Evolutionary conservation across 2,329 filamentous ascomycete genomes (phyloP).

Genomic region (Setomelanomma holmii): DNA sequence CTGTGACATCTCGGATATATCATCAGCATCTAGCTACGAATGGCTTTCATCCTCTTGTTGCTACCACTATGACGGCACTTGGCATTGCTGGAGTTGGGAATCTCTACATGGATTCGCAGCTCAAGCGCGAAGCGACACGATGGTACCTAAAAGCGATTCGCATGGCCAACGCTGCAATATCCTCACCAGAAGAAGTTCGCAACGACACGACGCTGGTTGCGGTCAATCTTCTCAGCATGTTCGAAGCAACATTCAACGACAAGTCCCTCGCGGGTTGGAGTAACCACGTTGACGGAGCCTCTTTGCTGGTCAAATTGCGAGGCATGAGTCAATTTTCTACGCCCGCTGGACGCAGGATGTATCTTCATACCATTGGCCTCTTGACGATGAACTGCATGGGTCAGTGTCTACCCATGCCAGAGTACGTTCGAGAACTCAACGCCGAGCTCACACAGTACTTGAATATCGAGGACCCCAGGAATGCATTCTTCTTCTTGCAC

Average conservation of each 20-base stretch:
- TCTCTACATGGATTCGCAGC: conserved; percentile 29
- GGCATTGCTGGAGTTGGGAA: conserved; percentile 43
- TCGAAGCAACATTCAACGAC: conserved; percentile 44
- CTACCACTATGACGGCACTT: conserved; percentile 44
- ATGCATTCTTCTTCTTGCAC: conserved; percentile 39
- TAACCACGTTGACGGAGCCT: conserved; percentile 46
- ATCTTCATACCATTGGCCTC: conserved; percentile 35
- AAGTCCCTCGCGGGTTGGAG: conserved; percentile 39
- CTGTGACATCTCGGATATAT: conserved; percentile 29
- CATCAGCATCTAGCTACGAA: conserved; percentile 34
- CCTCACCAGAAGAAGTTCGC: conserved; percentile 26
- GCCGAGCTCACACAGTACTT: conserved; percentile 28
- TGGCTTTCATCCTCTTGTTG: conserved; percentile 42
- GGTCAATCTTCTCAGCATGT: conserved; percentile 40
- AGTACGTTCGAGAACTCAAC: conserved; percentile 34
- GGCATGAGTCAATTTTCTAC: conserved; percentile 38
- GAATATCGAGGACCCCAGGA: conserved; percentile 29
- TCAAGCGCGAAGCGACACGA: conserved; percentile 37
- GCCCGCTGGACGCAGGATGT: conserved; percentile 40
- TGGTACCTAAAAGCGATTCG: conserved; percentile 43
- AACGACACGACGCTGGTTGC: conserved; percentile 43
- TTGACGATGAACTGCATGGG: conserved; percentile 41
- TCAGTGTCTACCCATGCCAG: conserved; percentile 27
- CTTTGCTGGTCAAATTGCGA: conserved; percentile 40
- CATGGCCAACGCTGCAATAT: conserved; percentile 41